A percentile compares a stretch with the other conserved stretches of the same genome.
phyloP scores from a whole-genome alignment of 2,329 filamentous ascomycete genomes.

The Fusarium heterosporum region DNA sequence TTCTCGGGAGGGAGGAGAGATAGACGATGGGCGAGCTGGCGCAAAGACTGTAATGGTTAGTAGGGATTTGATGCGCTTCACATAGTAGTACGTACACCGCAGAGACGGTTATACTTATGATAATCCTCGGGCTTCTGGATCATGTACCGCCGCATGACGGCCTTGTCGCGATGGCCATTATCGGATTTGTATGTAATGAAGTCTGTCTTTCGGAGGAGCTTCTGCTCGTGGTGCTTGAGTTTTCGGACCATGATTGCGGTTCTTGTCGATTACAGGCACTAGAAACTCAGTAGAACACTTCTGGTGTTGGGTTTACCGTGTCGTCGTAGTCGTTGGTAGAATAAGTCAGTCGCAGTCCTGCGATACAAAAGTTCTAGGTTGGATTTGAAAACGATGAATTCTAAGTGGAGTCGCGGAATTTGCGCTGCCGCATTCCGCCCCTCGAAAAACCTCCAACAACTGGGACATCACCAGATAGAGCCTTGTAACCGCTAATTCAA shows the following conservation, averaged over 20 bases:
- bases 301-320: neutral
- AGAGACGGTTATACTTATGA: conserved; percentile 73
- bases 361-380: conserved; percentile 21
- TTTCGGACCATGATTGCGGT: conserved; percentile 83
- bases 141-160: conserved; percentile 85
- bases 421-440: conserved; percentile 41
- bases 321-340: conserved; percentile 3
- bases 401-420: conserved; percentile 46
- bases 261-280: neutral
- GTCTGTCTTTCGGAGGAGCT: conserved; percentile 92
- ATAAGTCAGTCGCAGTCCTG: conserved; percentile 3
- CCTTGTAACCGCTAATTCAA: conserved; percentile 10
- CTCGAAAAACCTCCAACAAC: conserved; percentile 45
- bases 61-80: conserved; percentile 37
- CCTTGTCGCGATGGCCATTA: conserved; percentile 83
- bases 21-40: conserved; percentile 89
- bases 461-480: conserved; percentile 33
- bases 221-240: conserved; percentile 96
- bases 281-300: neutral
- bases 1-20: conserved; percentile 84
- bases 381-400: conserved; percentile 44
- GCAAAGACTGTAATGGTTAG: conserved; percentile 70
- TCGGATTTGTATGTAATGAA: conserved; percentile 95
- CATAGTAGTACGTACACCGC: conserved; percentile 65
- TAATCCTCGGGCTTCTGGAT: conserved; percentile 93